Evolutionary conservation across 1,284 basidiomycete genomes (phyloP).

Genomic region (Trametes sp.): DNA sequence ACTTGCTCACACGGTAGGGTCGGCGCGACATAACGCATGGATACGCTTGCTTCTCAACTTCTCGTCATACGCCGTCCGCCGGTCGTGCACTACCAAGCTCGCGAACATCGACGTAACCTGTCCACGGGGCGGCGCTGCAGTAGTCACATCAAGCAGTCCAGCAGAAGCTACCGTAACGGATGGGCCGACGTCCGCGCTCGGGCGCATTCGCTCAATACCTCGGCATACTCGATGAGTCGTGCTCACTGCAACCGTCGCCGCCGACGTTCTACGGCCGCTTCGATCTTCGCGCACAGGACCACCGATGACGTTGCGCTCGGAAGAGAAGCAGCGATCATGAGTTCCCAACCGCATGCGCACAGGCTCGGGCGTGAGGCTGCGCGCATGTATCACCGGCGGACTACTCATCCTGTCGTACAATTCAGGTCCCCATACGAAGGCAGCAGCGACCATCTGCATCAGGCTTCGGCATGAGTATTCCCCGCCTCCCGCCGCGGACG

Average conservation of each 20-base stretch:
- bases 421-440: no score
- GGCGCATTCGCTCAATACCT: constrained; percentile 6
- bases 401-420: neutral
- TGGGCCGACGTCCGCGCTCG: neutral
- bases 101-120: neutral
- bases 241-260: neutral
- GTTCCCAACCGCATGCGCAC: constrained; percentile 8
- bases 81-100: neutral
- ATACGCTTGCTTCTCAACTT: constrained; percentile 11
- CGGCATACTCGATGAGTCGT: neutral
- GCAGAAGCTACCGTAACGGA: neutral
- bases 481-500: neutral
- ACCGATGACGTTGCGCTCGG: constrained; percentile 6
- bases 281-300: neutral
- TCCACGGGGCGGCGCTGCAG: neutral
- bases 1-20: neutral
- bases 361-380: no score
- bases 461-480: neutral
- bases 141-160: neutral
- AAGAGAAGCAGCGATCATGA: constrained; percentile 14
- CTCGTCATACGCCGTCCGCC: constrained; percentile 9
- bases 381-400: neutral
- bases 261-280: constrained; percentile 1
- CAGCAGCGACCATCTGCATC: neutral
- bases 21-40: constrained; percentile 10